Conservation (phyloP, 495 filamentous ascomycete species). For the Elaphomyces granulatus region DNA sequence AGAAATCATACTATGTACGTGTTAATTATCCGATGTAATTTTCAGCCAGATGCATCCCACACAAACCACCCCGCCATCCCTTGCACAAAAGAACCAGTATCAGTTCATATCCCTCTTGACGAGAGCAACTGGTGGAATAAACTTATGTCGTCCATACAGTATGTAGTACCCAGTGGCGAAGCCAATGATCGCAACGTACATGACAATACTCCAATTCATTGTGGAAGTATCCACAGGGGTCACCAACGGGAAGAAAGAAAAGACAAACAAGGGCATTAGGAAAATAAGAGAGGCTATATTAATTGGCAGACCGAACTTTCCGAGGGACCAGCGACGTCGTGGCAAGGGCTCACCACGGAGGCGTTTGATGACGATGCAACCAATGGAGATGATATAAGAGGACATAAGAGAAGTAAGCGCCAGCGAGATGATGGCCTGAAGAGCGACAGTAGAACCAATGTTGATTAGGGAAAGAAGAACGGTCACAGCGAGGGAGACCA, state of each 20-base stretch:
- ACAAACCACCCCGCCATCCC: no score
- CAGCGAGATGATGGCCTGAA: conserved; percentile 35
- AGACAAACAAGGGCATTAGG: conserved; percentile 34
- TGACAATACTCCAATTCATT: conserved; percentile 38
- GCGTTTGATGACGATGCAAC: conserved; percentile 33
- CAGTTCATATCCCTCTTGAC: conserved; percentile 35
- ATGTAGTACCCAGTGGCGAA: conserved; percentile 35
- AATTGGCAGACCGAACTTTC: conserved; percentile 31
- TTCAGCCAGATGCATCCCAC: no score
- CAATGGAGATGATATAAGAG: conserved; percentile 38
- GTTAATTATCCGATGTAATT: no score
- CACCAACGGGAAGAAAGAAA: conserved; percentile 37
- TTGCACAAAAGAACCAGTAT: no score
- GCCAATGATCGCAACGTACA: conserved; percentile 31
- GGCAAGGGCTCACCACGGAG: conserved; percentile 27
- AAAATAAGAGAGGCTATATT: conserved; percentile 30
- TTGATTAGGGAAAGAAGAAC: conserved; percentile 39
- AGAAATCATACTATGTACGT: no score
- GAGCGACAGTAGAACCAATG: conserved; percentile 34
- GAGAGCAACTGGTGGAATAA: conserved; percentile 30
- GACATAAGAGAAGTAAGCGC: conserved; percentile 26
- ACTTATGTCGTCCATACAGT: conserved; percentile 25
- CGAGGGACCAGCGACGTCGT: conserved; percentile 34
- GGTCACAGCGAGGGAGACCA: conserved; percentile 29
- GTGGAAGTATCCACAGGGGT: conserved; percentile 24